A percentile compares a stretch with the other conserved stretches of the same genome.
phyloP scores from a whole-genome alignment of 768 basidiomycete species.

The Cyclocybe cylindracea region DNA sequence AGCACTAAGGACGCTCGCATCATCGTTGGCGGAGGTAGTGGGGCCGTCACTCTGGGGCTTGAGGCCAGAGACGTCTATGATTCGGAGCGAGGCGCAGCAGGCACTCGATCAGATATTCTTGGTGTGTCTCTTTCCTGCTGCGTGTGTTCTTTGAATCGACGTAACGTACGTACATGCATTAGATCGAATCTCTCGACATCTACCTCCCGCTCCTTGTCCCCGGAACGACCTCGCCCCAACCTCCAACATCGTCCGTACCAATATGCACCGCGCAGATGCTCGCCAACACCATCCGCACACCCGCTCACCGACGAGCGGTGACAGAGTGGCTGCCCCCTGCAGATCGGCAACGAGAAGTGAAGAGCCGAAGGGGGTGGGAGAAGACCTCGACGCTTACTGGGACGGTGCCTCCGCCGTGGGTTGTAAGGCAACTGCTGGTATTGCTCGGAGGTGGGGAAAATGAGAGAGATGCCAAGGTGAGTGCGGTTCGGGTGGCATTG shows the following conservation, averaged over 20 bases:
- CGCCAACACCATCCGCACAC: slow-evolving; percentile 48
- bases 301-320: slow-evolving; percentile 49
- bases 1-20: slow-evolving; percentile 58
- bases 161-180: slow-evolving; percentile 5
- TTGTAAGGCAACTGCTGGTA: slow-evolving; percentile 48
- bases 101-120: slow-evolving; percentile 64
- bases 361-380: slow-evolving; percentile 75
- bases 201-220: slow-evolving; percentile 62
- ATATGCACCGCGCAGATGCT: slow-evolving; percentile 63
- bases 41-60: slow-evolving; percentile 75
- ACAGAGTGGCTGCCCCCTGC: slow-evolving; percentile 63
- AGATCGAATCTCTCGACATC: slow-evolving; percentile 65
- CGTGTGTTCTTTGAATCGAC: background rate
- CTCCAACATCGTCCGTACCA: slow-evolving; percentile 25
- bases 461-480: slow-evolving; percentile 52
- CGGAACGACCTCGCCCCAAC: slow-evolving; percentile 18
- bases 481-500: background rate
- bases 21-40: slow-evolving; percentile 63
- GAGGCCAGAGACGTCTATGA: slow-evolving; percentile 38
- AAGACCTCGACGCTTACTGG: slow-evolving; percentile 45
- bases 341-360: slow-evolving; percentile 56
- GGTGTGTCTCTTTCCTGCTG: slow-evolving; percentile 31
- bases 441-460: slow-evolving; percentile 42
- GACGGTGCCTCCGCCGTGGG: slow-evolving; percentile 51
- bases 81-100: slow-evolving; percentile 51